Evolutionary conservation across 2,329 filamentous ascomycete species (phyloP).

Genomic region (Dendryphion nanum): DNA sequence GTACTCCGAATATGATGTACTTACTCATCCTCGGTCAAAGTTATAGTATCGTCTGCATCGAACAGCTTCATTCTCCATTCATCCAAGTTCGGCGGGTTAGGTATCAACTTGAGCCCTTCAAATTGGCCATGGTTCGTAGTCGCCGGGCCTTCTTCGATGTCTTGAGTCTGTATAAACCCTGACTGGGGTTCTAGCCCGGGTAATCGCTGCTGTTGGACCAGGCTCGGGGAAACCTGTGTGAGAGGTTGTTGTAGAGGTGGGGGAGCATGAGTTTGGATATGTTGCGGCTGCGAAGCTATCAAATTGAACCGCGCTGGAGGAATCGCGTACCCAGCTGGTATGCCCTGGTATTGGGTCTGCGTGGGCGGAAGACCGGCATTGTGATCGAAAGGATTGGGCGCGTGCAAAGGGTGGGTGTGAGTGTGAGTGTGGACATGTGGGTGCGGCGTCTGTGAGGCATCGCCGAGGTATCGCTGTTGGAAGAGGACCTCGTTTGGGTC

Average conservation of each 20-base stretch:
- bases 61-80: conserved; percentile 72
- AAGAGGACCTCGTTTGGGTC: conserved; percentile 21
- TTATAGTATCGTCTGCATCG: conserved; percentile 70
- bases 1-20: conserved; percentile 13
- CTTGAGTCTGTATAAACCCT: conserved; percentile 10
- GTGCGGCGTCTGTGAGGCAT: conserved; percentile 15
- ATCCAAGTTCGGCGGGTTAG: conserved; percentile 65
- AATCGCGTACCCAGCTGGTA: conserved; percentile 20
- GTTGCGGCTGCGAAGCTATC: conserved; percentile 16
- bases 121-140: conserved; percentile 54
- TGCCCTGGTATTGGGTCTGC: conserved; percentile 17
- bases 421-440: background rate
- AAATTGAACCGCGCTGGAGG: conserved; percentile 24
- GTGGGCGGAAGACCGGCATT: conserved; percentile 20
- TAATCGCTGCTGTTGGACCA: conserved; percentile 5
- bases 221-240: conserved; percentile 8
- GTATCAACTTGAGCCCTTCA: conserved; percentile 55
- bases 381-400: conserved; percentile 35
- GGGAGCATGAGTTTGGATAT: conserved; percentile 16
- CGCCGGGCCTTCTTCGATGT: conserved; percentile 34
- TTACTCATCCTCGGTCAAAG: conserved; percentile 72
- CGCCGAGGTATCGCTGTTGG: conserved; percentile 20
- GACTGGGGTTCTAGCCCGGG: conserved; percentile 9
- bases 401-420: conserved; percentile 18
- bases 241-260: conserved; percentile 14